These are phyloP conservation scores for Pseudohalonectria lignicola DNA, from an alignment of 2,329 filamentous ascomycete genomes.

Conservation along the genomic window DNA sequence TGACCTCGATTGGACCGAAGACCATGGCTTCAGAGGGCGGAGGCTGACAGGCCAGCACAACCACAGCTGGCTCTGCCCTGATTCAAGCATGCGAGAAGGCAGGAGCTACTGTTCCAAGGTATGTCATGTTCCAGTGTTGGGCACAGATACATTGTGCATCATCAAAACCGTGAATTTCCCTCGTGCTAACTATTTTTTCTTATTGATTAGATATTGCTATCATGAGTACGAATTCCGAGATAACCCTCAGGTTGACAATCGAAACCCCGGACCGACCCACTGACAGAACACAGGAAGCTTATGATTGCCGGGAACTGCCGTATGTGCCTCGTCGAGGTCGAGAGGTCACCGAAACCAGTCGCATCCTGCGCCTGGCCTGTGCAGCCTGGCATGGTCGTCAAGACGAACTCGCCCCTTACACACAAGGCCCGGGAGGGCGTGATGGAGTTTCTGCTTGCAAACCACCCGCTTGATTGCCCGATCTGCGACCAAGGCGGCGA, in stretches of 20 bases:
- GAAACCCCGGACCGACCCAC: too few species aligned
- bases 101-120: constrained; percentile 79
- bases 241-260: too few species aligned
- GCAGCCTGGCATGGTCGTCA: constrained; percentile 97
- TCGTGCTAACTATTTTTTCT: too few species aligned
- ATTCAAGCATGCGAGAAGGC: constrained; percentile 99
- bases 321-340: constrained; percentile 99
- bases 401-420: constrained; percentile 90
- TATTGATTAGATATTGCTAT: constrained; percentile 98
- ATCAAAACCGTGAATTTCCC: neutral
- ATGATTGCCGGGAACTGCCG: constrained; percentile 99
- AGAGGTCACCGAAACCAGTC: constrained; percentile 90
- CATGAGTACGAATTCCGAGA: constrained; percentile 59
- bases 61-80: constrained; percentile 83
- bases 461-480: constrained; percentile 91
- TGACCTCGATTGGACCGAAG: constrained; percentile 5
- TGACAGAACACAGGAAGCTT: constrained; percentile 56
- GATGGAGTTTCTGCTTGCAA: constrained; percentile 96
- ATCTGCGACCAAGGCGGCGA: constrained; percentile 99
- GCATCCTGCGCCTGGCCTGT: constrained; percentile 99
- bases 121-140: too few species aligned
- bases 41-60: too few species aligned
- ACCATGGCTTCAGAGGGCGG: neutral
- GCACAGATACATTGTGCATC: neutral
- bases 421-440: constrained; percentile 98